Base-by-base conservation (phyloP, 306 rosid genomes). In the Luffa aegyptiaca region DNA sequence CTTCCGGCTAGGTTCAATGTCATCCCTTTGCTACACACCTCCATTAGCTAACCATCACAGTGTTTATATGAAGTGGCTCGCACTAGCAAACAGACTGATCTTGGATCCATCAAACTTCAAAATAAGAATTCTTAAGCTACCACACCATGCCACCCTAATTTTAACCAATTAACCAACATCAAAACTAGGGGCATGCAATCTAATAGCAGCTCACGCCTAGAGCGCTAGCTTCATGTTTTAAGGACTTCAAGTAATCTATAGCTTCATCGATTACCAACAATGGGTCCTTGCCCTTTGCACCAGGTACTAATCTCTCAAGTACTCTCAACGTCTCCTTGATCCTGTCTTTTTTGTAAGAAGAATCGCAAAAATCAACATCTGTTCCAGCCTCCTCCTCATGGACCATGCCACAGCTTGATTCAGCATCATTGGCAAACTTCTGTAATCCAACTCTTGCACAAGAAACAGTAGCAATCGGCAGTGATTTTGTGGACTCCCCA, bases 251-350 rank as follows among this genome's bases (percentile, higher is more conserved):
- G 94, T 93, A 91, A 70, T 90, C 88, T 68, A 93, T 88, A 53
- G 92, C 88, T 82, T 84, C 90, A 82, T 93, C 98, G 35, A 93
- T 87, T 81, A 93, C 86, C 78, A 86, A 46, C 77, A 87, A 76
- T 16, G 98, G 92, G 48, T 91, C 89, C 84, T 87, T 91, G 49
- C 98, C 98, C 84, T 93, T 89, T 46, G 89, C 89, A 70, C 92
- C 94, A 18, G 97, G 98, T 84, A 90, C 85, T 57, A 93, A 63
- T 78, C 87, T 84, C 91, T 90, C 89, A 26, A 93, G 90, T 83
- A 86, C 80, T 84, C 75, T 90, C 83, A 93, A 65, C 26, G 86
- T 84, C 83, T 88, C 86, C 37, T 76, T 88, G 84, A 93, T 85
- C 82, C 84, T 87, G 45, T 83, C 91, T 84, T 78, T 91, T 85